Percentiles rank a stretch among this genome's conserved stretches.
Evolutionary conservation across 345 rosid genomes (phyloP).

Genomic region (Erucastrum elatum): DNA sequence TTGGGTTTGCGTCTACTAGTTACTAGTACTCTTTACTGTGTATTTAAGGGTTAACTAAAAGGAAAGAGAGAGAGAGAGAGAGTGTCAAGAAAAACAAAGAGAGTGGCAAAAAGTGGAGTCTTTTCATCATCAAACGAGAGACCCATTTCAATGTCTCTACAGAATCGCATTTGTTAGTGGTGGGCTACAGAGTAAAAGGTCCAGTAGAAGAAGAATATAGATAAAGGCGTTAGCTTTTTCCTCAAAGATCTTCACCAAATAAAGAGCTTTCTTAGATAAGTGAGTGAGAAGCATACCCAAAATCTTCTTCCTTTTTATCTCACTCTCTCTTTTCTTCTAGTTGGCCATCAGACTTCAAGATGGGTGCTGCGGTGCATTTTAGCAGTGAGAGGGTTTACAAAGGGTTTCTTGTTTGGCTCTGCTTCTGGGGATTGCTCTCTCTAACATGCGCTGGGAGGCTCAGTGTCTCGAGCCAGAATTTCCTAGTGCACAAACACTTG

Average conservation of each 20-base stretch:
- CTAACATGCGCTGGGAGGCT: constrained; percentile 57
- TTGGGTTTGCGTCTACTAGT: not conserved
- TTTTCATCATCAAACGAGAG: constrained; percentile 41
- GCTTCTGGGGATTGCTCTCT: constrained; percentile 52
- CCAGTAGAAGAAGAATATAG: constrained; percentile 19
- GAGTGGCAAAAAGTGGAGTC: constrained; percentile 23
- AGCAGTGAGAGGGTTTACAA: constrained; percentile 34
- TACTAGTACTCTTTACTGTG: not conserved
- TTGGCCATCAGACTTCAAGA: constrained; percentile 22
- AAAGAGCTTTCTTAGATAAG: constrained; percentile 1
- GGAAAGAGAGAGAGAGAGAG: constrained; percentile 21
- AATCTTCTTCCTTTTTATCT: too few relatives aligned
- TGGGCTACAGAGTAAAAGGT: constrained; percentile 30
- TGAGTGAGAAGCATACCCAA: constrained; percentile 17
- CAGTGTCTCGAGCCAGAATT: constrained; percentile 57
- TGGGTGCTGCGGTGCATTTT: constrained; percentile 43
- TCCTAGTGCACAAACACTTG: constrained; percentile 79
- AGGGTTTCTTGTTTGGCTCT: constrained; percentile 44
- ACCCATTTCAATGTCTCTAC: constrained; percentile 40
- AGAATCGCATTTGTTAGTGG: constrained; percentile 39
- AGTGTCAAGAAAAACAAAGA: not conserved
- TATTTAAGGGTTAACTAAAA: constrained; percentile 26
- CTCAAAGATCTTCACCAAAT: constrained; percentile 2
- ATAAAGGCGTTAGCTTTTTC: constrained; percentile 35
- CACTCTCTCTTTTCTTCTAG: constrained; percentile 17